Base-by-base conservation (phyloP, 202 grass and related monocot species). In the Setaria italica region DNA sequence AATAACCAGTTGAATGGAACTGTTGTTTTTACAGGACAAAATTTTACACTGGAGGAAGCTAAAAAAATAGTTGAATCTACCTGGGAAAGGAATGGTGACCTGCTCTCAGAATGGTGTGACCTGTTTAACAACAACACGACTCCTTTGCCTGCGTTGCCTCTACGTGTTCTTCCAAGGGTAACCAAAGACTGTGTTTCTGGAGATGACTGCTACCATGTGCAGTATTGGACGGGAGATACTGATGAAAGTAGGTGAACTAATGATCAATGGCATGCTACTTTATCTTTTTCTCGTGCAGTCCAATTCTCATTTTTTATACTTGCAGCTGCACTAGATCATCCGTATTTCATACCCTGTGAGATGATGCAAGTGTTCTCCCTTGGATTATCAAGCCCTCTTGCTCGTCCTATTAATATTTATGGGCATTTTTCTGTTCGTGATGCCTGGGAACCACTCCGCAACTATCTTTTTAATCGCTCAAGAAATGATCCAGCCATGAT, bases 311-410 rank as follows among this genome's bases (percentile, higher is more conserved):
- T 49, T 20, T 63, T 46, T 78, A 45, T 47, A 46, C 21, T 30
- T 50, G 59, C 59, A 64, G 76, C 58, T 34, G 58, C 25, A 33
- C 29, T 42, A 50, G 1, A 1, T 19, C 76, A 79, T 50, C 76
- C 59, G 1, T 79, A 79, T 65, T 79, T 79, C 16, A 8, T 2
- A 49, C 76, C 42, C 25, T 65, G 15, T 35, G 9, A 1, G 2
- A 79, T 79, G 77, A 49, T 79, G 77, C 77, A 79, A 65, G 43
- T 79, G 43, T 66, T 79, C 5, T 65, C 59, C 45, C 20, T 79
- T 17, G 3, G 29, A n/a, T 77, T 77, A 43, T 76, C 74, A 2
- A 43, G 74, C 35, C 17, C 35, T 13, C 0, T 59, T 0, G 19
- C 51, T 58, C 53, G 9, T 76, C 53, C 33, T 42, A 35, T 42